Evolutionary conservation across 73 alveolate species (phyloP).

Genomic region (Blepharisma stoltei): DNA sequence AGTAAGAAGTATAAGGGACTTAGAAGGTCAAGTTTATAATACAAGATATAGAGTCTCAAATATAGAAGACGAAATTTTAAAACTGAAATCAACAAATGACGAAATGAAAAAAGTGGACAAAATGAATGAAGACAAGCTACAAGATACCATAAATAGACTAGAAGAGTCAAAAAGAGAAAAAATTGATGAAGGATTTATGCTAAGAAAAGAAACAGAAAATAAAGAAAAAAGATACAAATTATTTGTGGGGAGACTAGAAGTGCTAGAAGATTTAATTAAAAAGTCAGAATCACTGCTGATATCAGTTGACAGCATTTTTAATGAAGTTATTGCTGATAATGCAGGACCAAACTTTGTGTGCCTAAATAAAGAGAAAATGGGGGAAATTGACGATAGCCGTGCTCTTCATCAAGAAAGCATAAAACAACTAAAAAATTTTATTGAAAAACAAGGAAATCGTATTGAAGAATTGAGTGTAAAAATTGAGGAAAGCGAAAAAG

Average conservation of each 20-base stretch:
- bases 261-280: background rate
- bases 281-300: background rate
- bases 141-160: background rate
- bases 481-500: too few relatives aligned
- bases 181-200: background rate
- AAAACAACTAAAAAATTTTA: too few relatives aligned
- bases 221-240: background rate
- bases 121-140: background rate
- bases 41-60: background rate
- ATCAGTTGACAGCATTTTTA: background rate
- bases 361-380: too few relatives aligned
- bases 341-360: too few relatives aligned
- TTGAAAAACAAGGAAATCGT: too few relatives aligned
- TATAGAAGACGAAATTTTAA: slow-evolving; percentile 12
- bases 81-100: background rate
- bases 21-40: slow-evolving; percentile 14
- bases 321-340: background rate
- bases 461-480: too few relatives aligned
- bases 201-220: background rate
- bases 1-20: too few relatives aligned
- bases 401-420: too few relatives aligned
- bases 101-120: background rate
- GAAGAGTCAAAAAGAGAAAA: background rate
- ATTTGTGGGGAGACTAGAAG: background rate
- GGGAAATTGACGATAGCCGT: too few relatives aligned